Evolutionary conservation across 2,329 filamentous ascomycete genomes (phyloP).

Genomic region (Amauroascus verrucosus): DNA sequence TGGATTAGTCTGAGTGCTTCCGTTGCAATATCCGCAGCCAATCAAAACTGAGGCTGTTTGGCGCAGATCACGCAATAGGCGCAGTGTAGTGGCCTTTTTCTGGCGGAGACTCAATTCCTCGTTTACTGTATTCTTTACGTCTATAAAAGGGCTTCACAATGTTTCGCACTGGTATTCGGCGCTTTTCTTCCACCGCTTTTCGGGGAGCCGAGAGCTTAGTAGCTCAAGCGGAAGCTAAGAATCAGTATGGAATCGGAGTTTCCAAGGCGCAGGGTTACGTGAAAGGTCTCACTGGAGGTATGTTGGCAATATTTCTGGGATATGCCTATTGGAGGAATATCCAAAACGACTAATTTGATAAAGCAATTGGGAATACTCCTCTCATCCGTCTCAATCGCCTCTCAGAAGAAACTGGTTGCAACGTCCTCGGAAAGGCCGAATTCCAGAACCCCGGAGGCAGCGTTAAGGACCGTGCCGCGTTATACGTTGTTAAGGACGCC

Average conservation of each 20-base stretch:
- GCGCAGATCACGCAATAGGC: slow-evolving; percentile 3
- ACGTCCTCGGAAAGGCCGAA: slow-evolving; percentile 90
- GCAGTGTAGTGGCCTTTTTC: background rate
- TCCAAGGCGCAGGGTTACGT: slow-evolving; percentile 71
- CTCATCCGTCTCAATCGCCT: slow-evolving; percentile 81
- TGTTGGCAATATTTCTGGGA: slow-evolving; percentile 15
- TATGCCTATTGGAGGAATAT: background rate
- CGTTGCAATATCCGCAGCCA: too few species aligned
- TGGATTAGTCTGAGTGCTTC: background rate
- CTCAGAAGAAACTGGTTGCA: slow-evolving; percentile 84
- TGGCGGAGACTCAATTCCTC: background rate
- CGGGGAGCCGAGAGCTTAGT: slow-evolving; percentile 40
- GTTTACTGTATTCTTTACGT: background rate
- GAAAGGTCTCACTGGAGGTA: slow-evolving; percentile 72
- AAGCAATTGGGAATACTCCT: slow-evolving; percentile 95
- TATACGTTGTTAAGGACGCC: slow-evolving; percentile 88
- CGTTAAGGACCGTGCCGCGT: slow-evolving; percentile 90
- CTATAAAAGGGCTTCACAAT: slow-evolving; percentile 37
- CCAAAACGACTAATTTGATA: background rate
- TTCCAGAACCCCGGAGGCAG: slow-evolving; percentile 97
- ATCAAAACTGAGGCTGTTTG: background rate
- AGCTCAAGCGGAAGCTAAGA: slow-evolving; percentile 40
- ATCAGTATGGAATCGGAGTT: slow-evolving; percentile 57
- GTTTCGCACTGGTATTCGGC: slow-evolving; percentile 59
- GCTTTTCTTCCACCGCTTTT: slow-evolving; percentile 54